These are phyloP conservation scores for Fomitopsis schrenkii DNA, from an alignment of 1,284 basidiomycete genomes.

Conservation along the genomic window DNA sequence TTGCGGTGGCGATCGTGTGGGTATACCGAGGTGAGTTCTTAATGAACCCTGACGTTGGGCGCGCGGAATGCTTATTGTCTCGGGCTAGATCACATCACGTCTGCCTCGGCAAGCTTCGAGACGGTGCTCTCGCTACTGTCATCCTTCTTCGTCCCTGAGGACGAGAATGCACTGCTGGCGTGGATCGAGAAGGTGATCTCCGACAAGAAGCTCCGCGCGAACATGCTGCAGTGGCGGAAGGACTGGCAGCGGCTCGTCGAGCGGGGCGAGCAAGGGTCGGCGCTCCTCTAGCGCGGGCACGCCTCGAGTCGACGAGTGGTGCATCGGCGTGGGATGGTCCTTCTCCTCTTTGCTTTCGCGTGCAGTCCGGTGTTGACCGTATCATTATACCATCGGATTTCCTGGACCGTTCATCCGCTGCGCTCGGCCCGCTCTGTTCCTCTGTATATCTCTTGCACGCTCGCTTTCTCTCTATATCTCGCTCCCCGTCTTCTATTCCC, in stretches of 20 bases:
- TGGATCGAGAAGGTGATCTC: conserved; percentile 79
- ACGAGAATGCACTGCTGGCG: conserved; percentile 74
- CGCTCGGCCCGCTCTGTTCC: conserved; percentile 9
- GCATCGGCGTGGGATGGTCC: background rate
- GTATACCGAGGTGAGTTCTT: conserved; percentile 64
- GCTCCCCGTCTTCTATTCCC: conserved; percentile 3
- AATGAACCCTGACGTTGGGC: background rate
- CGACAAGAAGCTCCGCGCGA: conserved; percentile 65
- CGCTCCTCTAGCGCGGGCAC: conserved; percentile 46
- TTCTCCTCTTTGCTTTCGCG: background rate
- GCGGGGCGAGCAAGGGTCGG: conserved; percentile 59
- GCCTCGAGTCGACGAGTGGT: background rate
- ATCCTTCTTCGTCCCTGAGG: conserved; percentile 88
- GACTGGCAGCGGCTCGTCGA: conserved; percentile 72
- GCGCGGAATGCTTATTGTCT: background rate
- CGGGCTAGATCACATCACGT: conserved; percentile 68
- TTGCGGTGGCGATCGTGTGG: conserved; percentile 89
- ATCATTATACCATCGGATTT: conserved; percentile 8
- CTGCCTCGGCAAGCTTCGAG: conserved; percentile 82
- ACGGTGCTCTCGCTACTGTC: conserved; percentile 85
- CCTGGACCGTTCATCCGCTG: conserved; percentile 7
- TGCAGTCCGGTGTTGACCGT: conserved; percentile 1
- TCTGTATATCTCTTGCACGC: background rate
- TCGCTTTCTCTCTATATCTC: background rate
- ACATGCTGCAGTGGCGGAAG: conserved; percentile 66